Evolutionary conservation across 441 rosid species (phyloP).

Genomic region (Populus hybrid): DNA sequence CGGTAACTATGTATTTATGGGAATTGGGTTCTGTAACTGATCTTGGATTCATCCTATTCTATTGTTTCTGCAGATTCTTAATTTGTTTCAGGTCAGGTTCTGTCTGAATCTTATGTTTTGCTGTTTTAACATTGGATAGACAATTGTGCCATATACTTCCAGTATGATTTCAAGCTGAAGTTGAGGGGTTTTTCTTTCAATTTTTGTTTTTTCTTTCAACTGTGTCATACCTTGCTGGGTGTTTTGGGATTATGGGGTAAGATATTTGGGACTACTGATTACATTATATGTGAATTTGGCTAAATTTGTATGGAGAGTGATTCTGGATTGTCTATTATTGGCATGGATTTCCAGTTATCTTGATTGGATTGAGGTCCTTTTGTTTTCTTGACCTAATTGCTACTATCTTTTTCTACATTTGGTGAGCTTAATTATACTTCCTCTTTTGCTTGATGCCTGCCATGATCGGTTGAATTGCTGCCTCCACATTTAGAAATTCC

Average conservation of each 20-base stretch:
- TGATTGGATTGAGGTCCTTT: slow-evolving; percentile 5
- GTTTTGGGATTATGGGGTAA: background rate
- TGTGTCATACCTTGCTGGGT: background rate
- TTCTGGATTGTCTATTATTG: slow-evolving; percentile 5
- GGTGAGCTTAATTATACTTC: background rate
- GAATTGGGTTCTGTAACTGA: slow-evolving; percentile 36
- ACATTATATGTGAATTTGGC: background rate
- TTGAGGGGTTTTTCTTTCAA: background rate
- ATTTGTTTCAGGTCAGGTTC: slow-evolving; percentile 34
- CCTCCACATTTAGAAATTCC: slow-evolving; percentile 4
- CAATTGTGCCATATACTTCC: slow-evolving; percentile 13
- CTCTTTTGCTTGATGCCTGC: slow-evolving; percentile 11
- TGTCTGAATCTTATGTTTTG: slow-evolving; percentile 2
- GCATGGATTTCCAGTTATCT: slow-evolving; percentile 9
- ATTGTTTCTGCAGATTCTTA: slow-evolving; percentile 40
- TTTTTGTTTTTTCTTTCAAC: background rate
- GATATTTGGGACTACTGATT: background rate
- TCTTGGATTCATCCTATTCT: slow-evolving; percentile 42
- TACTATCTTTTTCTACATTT: slow-evolving; percentile 5
- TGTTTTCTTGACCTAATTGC: slow-evolving; percentile 10
- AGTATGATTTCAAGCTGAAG: slow-evolving; percentile 2
- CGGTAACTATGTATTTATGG: slow-evolving; percentile 28
- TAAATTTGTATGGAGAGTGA: background rate
- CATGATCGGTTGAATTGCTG: background rate
- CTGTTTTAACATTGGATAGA: background rate